Conservation (phyloP, 306 rosid genomes). For the cucumber (Cucumis sativus) region DNA sequence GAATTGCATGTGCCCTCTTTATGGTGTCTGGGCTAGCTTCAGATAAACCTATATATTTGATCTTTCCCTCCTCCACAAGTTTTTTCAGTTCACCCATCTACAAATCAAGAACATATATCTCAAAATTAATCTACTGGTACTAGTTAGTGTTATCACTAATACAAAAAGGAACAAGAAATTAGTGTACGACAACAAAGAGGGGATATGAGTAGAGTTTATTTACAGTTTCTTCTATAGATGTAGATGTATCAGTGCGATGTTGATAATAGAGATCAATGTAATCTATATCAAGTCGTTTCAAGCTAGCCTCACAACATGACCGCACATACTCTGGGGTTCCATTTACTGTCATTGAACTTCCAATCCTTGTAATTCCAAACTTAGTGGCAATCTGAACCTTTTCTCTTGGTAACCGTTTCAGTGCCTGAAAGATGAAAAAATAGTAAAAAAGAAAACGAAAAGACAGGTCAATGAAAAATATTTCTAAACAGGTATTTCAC, state of each 20-base stretch:
- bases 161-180: background rate
- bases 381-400: slow-evolving; percentile 67
- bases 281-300: slow-evolving; percentile 54
- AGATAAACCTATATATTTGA: slow-evolving; percentile 57
- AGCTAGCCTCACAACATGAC: slow-evolving; percentile 62
- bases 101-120: background rate
- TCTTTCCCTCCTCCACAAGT: slow-evolving; percentile 69
- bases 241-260: slow-evolving; percentile 63
- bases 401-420: slow-evolving; percentile 59
- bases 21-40: slow-evolving; percentile 71
- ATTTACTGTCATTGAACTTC: slow-evolving; percentile 18
- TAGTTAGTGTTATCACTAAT: background rate
- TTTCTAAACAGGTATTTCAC: background rate
- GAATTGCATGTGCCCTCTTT: slow-evolving; percentile 78
- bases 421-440: slow-evolving; percentile 29
- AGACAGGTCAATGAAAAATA: background rate
- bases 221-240: slow-evolving; percentile 77
- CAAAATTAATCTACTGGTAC: background rate
- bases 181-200: background rate
- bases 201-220: slow-evolving; percentile 3
- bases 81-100: slow-evolving; percentile 69
- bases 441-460: background rate
- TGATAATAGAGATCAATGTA: slow-evolving; percentile 82
- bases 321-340: slow-evolving; percentile 85
- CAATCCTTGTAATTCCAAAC: slow-evolving; percentile 46